Percentiles rank a stretch among this genome's conserved stretches.
Conservation (phyloP, 805 yeast genomes). For the Jamesozyma gamospora region DNA sequence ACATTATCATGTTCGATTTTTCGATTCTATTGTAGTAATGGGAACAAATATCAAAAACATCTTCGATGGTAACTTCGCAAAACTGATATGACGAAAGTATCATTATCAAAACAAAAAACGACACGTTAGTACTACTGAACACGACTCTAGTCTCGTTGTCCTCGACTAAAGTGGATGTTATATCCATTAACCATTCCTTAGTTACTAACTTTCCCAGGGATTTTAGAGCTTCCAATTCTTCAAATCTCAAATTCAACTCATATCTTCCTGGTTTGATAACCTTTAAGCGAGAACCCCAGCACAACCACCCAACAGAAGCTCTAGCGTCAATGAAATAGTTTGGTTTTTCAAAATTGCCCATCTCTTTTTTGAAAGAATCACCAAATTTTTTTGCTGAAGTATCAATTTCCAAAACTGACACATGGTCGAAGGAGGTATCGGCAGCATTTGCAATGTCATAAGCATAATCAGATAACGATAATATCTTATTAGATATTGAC, state of each 20-base stretch:
- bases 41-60: conserved; percentile 42
- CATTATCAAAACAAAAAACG: conserved; percentile 42
- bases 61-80: conserved; percentile 35
- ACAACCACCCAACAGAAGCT: conserved; percentile 55
- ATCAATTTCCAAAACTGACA: conserved; percentile 34
- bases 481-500: conserved; percentile 39
- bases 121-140: conserved; percentile 57
- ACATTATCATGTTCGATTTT: conserved; percentile 64
- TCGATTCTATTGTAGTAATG: conserved; percentile 53
- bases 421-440: conserved; percentile 34
- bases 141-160: conserved; percentile 61
- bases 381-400: conserved; percentile 34
- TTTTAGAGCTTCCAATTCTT: conserved; percentile 36
- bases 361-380: conserved; percentile 39
- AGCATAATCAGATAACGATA: conserved; percentile 35
- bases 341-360: conserved; percentile 39
- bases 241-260: conserved; percentile 27
- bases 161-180: conserved; percentile 44
- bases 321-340: conserved; percentile 48
- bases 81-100: conserved; percentile 38
- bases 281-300: conserved; percentile 54
- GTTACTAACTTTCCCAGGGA: conserved; percentile 38
- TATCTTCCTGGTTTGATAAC: conserved; percentile 31
- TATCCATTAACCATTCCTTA: conserved; percentile 47
- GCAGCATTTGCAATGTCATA: conserved; percentile 40